Percentiles rank a stretch among this genome's conserved stretches.
Evolutionary conservation across 306 rosid genomes (phyloP).

Genomic region (Dryas drummondii): DNA sequence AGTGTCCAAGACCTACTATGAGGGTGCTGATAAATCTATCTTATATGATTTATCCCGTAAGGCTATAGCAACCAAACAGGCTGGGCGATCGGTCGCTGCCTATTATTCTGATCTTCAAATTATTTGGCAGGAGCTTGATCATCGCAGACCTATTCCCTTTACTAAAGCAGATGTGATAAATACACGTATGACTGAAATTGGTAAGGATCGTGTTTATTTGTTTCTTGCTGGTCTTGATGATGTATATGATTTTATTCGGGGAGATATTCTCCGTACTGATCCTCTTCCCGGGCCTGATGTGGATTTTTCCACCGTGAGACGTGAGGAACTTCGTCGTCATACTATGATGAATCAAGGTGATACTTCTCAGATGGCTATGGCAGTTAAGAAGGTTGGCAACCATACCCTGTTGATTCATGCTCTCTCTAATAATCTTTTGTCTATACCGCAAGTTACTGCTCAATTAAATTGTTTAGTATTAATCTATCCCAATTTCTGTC

Average conservation of each 20-base stretch:
- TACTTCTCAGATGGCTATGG: neutral
- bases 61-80: neutral
- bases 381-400: neutral
- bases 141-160: neutral
- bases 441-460: neutral
- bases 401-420: neutral
- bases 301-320: neutral
- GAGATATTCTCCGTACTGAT: too few species aligned
- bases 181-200: too few species aligned
- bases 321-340: neutral
- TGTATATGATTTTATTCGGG: too few species aligned
- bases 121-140: slow-evolving; percentile 1
- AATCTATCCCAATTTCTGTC: neutral
- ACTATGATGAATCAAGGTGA: neutral
- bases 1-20: too few species aligned
- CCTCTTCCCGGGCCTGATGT: neutral
- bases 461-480: neutral
- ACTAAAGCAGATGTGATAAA: neutral
- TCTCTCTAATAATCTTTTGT: neutral
- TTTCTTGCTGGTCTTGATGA: too few species aligned
- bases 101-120: neutral
- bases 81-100: neutral
- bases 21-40: too few species aligned
- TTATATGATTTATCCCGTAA: too few species aligned
- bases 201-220: too few species aligned